phyloP scores from a whole-genome alignment of 257 asterid genomes.

The Orobanche coerulescens region DNA sequence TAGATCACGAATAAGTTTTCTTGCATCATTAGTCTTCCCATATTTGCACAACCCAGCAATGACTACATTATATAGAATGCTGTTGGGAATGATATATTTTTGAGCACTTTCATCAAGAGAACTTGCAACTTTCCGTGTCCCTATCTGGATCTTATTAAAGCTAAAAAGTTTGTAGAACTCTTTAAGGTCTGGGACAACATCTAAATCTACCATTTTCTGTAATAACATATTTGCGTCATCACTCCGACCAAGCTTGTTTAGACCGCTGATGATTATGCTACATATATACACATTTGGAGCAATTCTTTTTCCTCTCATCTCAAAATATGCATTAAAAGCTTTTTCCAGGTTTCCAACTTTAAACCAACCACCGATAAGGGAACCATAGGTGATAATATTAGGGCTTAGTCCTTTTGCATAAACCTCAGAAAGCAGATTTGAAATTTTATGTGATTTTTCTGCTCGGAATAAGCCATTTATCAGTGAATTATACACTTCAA shows the following conservation, averaged over 20 bases:
- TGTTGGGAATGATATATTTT: slow-evolving; percentile 39
- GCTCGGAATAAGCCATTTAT: slow-evolving; percentile 64
- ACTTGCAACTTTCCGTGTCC: slow-evolving; percentile 37
- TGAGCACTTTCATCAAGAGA: slow-evolving; percentile 45
- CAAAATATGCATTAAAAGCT: slow-evolving; percentile 66
- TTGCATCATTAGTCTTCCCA: slow-evolving; percentile 70
- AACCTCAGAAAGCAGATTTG: slow-evolving; percentile 51
- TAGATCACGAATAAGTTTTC: slow-evolving; percentile 37
- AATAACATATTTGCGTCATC: slow-evolving; percentile 59
- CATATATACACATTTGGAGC: slow-evolving; percentile 59
- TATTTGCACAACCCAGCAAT: slow-evolving; percentile 71
- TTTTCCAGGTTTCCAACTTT: slow-evolving; percentile 57
- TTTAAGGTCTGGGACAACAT: slow-evolving; percentile 38
- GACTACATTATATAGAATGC: slow-evolving; percentile 59
- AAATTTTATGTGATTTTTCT: slow-evolving; percentile 34
- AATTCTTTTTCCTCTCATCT: slow-evolving; percentile 62
- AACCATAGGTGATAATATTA: slow-evolving; percentile 66
- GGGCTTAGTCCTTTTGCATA: slow-evolving; percentile 39
- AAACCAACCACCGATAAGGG: slow-evolving; percentile 78
- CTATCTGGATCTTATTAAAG: slow-evolving; percentile 25
- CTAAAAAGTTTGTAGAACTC: slow-evolving; percentile 33
- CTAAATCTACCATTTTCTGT: slow-evolving; percentile 51
- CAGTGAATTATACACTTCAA: slow-evolving; percentile 74
- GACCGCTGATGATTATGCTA: slow-evolving; percentile 64
- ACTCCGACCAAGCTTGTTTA: slow-evolving; percentile 54